Conservation (phyloP, 768 basidiomycete genomes). For the Gloeostereum incarnatum region DNA sequence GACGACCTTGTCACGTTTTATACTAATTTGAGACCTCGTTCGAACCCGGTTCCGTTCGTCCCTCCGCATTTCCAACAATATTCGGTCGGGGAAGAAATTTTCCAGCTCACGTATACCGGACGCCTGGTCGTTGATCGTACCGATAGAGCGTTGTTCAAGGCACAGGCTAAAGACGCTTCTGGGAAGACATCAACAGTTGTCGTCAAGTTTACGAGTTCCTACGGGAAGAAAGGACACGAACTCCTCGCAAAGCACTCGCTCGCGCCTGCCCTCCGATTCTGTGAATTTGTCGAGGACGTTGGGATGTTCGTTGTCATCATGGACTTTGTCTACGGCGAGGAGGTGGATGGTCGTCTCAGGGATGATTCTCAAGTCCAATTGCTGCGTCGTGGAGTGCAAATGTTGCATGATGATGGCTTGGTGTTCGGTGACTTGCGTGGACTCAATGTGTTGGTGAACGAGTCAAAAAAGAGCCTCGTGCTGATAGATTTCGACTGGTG, state of each 20-base stretch:
- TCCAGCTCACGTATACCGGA: neutral
- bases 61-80: neutral
- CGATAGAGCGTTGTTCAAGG: constrained; percentile 2
- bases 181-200: neutral
- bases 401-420: constrained; percentile 9
- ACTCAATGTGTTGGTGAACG: constrained; percentile 9
- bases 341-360: neutral
- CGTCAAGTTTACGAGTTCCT: constrained; percentile 1
- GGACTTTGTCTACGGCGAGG: neutral
- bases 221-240: neutral
- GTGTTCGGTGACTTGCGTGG: constrained; percentile 14
- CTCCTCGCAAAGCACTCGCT: neutral
- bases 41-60: neutral
- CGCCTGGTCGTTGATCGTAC: neutral
- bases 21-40: neutral
- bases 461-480: constrained; percentile 3
- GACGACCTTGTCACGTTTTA: neutral
- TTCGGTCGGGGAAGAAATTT: neutral
- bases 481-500: constrained; percentile 17
- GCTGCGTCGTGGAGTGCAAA: constrained; percentile 2
- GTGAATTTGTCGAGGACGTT: neutral
- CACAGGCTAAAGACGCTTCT: neutral
- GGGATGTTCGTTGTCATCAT: constrained; percentile 3
- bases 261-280: constrained; percentile 1
- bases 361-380: neutral